Percentiles rank a stretch among this genome's conserved stretches.
These are phyloP conservation scores for Trichoderma atrobrunneum DNA, from an alignment of 2,329 filamentous ascomycete genomes.

Conservation along the genomic window DNA sequence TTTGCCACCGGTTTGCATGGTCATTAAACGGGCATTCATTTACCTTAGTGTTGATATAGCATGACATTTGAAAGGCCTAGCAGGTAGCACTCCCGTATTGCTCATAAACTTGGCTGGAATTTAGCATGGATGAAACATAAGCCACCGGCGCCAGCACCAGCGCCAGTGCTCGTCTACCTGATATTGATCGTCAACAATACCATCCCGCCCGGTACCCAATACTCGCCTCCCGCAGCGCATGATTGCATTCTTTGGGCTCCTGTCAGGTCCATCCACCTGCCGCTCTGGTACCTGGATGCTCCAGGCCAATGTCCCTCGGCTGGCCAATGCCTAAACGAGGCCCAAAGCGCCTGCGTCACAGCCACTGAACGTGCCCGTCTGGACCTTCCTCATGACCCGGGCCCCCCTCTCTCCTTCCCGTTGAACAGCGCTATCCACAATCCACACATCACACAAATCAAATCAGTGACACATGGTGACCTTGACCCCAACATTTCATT, in stretches of 20 bases:
- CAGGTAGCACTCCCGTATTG: not conserved
- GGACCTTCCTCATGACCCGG: conserved; percentile 18
- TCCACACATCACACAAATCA: not conserved
- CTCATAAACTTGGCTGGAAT: not conserved
- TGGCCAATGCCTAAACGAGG: conserved; percentile 5
- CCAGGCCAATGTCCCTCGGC: not conserved
- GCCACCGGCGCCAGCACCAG: not conserved
- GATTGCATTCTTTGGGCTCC: not conserved
- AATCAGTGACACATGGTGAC: conserved; percentile 5
- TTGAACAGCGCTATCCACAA: conserved; percentile 8
- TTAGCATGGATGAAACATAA: not conserved
- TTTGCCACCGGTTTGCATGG: not conserved
- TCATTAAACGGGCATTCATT: not conserved
- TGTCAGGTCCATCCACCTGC: conserved; percentile 7
- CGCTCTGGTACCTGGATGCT: not conserved
- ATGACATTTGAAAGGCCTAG: not conserved
- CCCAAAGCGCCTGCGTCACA: conserved; percentile 20
- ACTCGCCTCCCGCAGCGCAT: not conserved
- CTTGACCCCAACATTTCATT: not conserved
- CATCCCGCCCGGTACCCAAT: not conserved
- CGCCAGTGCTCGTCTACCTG: not conserved
- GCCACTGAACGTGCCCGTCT: conserved; percentile 2
- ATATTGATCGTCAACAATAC: not conserved
- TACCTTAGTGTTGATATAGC: not conserved
- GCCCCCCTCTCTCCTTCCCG: conserved; percentile 8